Evolutionary conservation across 257 asterid genomes (phyloP).

Genomic region (Thymus mandschuricus): DNA sequence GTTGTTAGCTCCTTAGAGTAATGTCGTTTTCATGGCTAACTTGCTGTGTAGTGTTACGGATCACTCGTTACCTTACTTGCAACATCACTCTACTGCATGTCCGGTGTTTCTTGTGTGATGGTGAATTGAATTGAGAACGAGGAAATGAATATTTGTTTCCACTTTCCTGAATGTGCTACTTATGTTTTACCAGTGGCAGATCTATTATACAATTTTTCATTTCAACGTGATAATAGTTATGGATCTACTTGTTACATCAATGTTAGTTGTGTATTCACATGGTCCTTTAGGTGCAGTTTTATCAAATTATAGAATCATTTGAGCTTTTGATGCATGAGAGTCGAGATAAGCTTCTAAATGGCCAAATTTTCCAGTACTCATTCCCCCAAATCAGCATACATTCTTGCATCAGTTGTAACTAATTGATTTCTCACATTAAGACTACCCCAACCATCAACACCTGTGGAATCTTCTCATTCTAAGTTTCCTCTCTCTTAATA

Average conservation of each 20-base stretch:
- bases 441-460: neutral
- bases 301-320: neutral
- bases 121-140: neutral
- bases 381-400: neutral
- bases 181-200: neutral
- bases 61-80: neutral
- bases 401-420: neutral
- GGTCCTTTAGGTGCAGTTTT: neutral
- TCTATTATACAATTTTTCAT: neutral
- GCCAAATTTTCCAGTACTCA: neutral
- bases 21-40: neutral
- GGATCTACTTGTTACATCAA: neutral
- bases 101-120: neutral
- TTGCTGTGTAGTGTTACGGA: neutral
- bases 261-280: neutral
- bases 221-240: neutral
- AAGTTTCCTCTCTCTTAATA: neutral
- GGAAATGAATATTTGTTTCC: neutral
- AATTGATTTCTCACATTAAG: constrained; percentile 5
- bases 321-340: neutral
- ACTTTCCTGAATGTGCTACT: neutral
- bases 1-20: neutral
- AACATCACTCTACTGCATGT: neutral
- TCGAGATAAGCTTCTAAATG: neutral
- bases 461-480: neutral